Conservation (phyloP, 208 protist species). For the Leishmania arabica region DNA sequence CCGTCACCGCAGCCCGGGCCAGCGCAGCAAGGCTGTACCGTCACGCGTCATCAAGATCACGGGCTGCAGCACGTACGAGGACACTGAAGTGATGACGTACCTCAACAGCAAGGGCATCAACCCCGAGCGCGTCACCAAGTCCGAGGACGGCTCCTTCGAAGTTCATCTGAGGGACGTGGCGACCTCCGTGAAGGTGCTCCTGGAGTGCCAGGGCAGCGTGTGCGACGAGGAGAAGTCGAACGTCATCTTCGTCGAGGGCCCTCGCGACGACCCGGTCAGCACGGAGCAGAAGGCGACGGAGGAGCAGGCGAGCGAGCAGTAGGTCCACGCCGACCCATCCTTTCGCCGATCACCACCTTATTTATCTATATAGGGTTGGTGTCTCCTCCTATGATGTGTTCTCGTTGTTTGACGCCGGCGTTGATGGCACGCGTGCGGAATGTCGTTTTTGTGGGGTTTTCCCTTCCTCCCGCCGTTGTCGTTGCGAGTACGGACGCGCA, state of each 20-base stretch:
- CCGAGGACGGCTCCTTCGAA: constrained; percentile 76
- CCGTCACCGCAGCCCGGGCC: constrained; percentile 84
- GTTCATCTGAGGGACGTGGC: constrained; percentile 66
- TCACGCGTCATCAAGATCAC: constrained; percentile 82
- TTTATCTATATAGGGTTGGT: neutral
- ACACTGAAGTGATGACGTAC: constrained; percentile 85
- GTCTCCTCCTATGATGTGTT: neutral
- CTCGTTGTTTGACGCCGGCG: neutral
- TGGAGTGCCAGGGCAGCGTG: constrained; percentile 80
- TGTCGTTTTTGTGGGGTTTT: neutral
- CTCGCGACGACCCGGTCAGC: constrained; percentile 27
- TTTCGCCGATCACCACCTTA: neutral
- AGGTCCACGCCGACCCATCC: neutral
- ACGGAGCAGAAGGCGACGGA: constrained; percentile 23
- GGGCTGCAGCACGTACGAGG: constrained; percentile 70
- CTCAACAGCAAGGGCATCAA: constrained; percentile 78
- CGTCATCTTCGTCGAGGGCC: constrained; percentile 86
- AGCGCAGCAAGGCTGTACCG: constrained; percentile 75
- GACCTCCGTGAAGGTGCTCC: constrained; percentile 81
- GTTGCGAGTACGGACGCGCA: neutral
- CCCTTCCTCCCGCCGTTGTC: neutral
- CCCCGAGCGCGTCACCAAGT: constrained; percentile 71
- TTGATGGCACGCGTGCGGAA: neutral
- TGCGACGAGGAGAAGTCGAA: constrained; percentile 89
- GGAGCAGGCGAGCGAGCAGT: constrained; percentile 24